Base-by-base conservation (phyloP, 768 basidiomycete species). In the Mycena floridula region DNA sequence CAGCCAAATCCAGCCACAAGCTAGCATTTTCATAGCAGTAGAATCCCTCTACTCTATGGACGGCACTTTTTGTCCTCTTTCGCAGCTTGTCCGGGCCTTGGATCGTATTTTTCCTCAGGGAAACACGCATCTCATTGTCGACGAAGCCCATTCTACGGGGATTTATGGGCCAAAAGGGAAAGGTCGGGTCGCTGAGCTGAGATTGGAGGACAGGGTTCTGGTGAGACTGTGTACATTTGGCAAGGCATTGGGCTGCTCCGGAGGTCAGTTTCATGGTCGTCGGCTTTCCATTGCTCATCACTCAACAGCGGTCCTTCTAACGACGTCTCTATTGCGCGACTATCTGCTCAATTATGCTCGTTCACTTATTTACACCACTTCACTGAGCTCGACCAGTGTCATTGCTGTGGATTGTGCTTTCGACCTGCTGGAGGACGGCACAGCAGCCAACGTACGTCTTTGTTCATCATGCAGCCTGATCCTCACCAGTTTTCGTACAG, bases 21-120 rank as follows among this genome's bases (percentile, higher is more conserved):
- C 28, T 9, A 82, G 68, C 52, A 63, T 89, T 3, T 96, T 94
- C 56, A 61, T 98, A 11, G 82, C 89, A 0, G 82, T 96, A 6
- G 95, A 98, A 70, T 84, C 81, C 27, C 62, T 97, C 37, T 97
- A 97, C 54, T 89, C 85, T 45, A 98, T 98, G 95, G 95, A 98
- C 52, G 95, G 95, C 12, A 95, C 92, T 22, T 74, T 95, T 47
- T 74, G 85, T 0, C 92, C 91, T 0, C 68, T 98, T 23, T 43
- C 43, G 13, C 76, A 77, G 35, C 81, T 96, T 38, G 76, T 84
- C 26, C 72, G 76, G 22, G 54, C 74, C 3, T 54, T 91, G 36
- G 79, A 90, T 22, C 68, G 74, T 30, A 49, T 74, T 11, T 74
- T 91, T 32, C 84, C 85, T 1, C 44, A 52, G 15, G 73, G 74